These are phyloP conservation scores for Phytopythium boreale DNA, from an alignment of 352 stramenopile species.

Conservation along the genomic window DNA sequence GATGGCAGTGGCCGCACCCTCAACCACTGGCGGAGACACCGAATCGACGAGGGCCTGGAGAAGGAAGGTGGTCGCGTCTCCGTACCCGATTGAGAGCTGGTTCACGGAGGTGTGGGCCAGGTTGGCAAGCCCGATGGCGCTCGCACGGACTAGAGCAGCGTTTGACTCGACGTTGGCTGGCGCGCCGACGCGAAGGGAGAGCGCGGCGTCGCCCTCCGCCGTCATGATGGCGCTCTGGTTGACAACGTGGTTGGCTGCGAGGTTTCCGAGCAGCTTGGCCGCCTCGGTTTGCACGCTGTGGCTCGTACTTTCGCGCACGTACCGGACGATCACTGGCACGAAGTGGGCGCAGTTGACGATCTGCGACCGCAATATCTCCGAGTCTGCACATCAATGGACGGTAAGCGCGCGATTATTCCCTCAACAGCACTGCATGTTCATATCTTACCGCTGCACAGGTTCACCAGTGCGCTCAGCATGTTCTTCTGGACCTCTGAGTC, in stretches of 20 bases:
- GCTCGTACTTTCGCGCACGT: slow-evolving; percentile 39
- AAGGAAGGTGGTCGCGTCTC: slow-evolving; percentile 54
- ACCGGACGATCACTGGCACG: slow-evolving; percentile 41
- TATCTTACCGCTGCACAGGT: slow-evolving; percentile 57
- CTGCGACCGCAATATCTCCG: slow-evolving; percentile 68
- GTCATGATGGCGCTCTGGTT: slow-evolving; percentile 72
- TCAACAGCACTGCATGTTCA: not conserved
- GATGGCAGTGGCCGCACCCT: slow-evolving; percentile 44
- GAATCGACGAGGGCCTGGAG: slow-evolving; percentile 64
- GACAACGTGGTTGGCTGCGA: slow-evolving; percentile 62
- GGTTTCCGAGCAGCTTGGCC: slow-evolving; percentile 63
- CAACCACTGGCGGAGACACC: slow-evolving; percentile 32
- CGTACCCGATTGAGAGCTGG: slow-evolving; percentile 75
- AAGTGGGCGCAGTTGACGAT: slow-evolving; percentile 63
- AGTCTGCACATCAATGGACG: slow-evolving; percentile 31
- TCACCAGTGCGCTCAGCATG: slow-evolving; percentile 57
- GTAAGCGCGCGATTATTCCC: not conserved
- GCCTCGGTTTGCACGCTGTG: slow-evolving; percentile 43
- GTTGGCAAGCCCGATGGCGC: slow-evolving; percentile 58
- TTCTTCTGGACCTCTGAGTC: slow-evolving; percentile 38
- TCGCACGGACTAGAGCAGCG: slow-evolving; percentile 35
- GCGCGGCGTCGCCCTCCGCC: slow-evolving; percentile 43
- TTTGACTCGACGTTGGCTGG: slow-evolving; percentile 29
- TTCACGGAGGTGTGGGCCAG: slow-evolving; percentile 66
- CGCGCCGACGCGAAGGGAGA: slow-evolving; percentile 26